These are phyloP conservation scores for Fusarium oxysporum DNA, from an alignment of 2,329 filamentous ascomycete genomes.

Conservation along the genomic window DNA sequence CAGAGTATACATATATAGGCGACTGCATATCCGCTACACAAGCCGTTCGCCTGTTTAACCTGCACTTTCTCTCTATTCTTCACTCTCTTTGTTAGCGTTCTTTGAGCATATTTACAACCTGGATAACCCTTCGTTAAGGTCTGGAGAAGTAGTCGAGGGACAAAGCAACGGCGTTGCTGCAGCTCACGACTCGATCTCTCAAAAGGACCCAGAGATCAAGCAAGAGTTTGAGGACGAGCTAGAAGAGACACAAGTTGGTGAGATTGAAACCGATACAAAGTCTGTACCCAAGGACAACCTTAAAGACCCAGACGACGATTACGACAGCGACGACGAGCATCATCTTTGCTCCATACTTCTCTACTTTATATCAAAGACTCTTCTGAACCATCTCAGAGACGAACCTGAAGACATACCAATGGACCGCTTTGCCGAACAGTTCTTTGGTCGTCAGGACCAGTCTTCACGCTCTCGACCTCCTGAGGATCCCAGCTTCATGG, in stretches of 20 bases:
- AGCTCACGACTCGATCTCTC: slow-evolving; percentile 22
- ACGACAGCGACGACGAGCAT: slow-evolving; percentile 37
- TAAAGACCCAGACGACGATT: slow-evolving; percentile 9
- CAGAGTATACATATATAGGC: slow-evolving; percentile 18
- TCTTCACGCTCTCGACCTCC: slow-evolving; percentile 18
- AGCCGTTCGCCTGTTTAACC: not conserved
- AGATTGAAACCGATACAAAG: slow-evolving; percentile 5
- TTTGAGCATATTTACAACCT: slow-evolving; percentile 10
- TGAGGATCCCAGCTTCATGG: slow-evolving; percentile 39
- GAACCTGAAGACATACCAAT: slow-evolving; percentile 11
- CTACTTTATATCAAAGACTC: slow-evolving; percentile 39
- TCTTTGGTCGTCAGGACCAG: slow-evolving; percentile 36
- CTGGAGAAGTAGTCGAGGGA: slow-evolving; percentile 29
- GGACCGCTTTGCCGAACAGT: slow-evolving; percentile 42
- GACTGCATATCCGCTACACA: slow-evolving; percentile 35
- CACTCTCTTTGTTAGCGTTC: not conserved
- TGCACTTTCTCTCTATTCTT: not conserved
- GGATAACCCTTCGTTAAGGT: slow-evolving; percentile 21
- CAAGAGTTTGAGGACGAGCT: not conserved
- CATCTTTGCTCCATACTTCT: slow-evolving; percentile 37
- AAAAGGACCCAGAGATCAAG: slow-evolving; percentile 6
- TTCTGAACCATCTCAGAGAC: slow-evolving; percentile 25
- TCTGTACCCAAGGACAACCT: not conserved
- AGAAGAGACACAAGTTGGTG: slow-evolving; percentile 1
- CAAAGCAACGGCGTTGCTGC: slow-evolving; percentile 30